Base-by-base conservation (phyloP, 305 asterid species). In the Fraxinus platypoda region DNA sequence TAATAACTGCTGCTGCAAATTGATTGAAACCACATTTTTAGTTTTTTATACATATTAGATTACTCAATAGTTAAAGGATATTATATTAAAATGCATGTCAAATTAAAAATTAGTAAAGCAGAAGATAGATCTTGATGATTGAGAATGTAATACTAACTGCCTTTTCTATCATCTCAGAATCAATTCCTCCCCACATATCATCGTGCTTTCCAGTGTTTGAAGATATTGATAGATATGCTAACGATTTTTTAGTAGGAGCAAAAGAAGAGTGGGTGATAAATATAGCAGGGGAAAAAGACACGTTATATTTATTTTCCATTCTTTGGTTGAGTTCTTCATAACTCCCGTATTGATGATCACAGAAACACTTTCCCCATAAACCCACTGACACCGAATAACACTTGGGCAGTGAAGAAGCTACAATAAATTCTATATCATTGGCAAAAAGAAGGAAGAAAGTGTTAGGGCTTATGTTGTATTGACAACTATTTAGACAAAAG, bases 1-100 rank as follows among this genome's bases (percentile, higher is more conserved):
- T 92, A 81, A 93, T 82, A 74, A 88, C 89, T 81, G 87, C 94
- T 85, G 25, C 99, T 94, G 96, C 86, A 89, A 76, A 83, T 80
- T 87, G 75, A 81, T 74, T 71, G 84, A 75, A 84, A 73, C 71
- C 74, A 49, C 79, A 72, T 4, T 25, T 82, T 70, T 73, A 78
- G 83, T 77, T 35, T 41, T 79, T 78, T 46, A 37, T 31, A 64
- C 38, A 43, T 52, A 41, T 78, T 23, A 62, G 26, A 13, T 25
- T 84, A 71, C 31, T 43, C 6, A 82, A 28, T 68, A 17, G 5
- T 41, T 28, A 13, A 52, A 57, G 74, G 59, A 76, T 30, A 21
- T 11, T 26, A 66, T 23, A 66, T 30, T 68, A 37, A 66, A n/a
- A 81, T 11, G 74, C 62, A 9, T 75, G 46, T 35, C 17, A 28